Conservation (phyloP, 2,329 filamentous ascomycete species). For the Graphilbum sp. region DNA sequence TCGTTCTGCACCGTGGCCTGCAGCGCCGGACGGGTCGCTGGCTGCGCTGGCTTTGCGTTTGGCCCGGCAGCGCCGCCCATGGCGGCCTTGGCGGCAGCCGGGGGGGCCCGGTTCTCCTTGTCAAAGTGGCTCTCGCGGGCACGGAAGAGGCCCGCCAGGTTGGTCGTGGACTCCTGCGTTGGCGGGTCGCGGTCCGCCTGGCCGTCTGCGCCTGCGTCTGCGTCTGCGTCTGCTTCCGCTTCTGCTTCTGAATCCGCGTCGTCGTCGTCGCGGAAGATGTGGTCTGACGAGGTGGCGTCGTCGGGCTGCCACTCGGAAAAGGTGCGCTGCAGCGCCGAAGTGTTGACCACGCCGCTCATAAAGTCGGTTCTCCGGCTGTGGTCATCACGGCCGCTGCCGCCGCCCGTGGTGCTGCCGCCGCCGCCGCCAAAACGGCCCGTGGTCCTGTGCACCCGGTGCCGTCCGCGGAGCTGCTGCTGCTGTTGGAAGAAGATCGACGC, state of each 20-base stretch:
- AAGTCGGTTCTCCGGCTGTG: conserved; percentile 4
- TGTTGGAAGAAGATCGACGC: background rate
- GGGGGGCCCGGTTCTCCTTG: conserved; percentile 7
- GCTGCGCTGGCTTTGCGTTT: background rate
- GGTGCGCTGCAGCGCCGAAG: conserved; percentile 10
- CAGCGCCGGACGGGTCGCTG: conserved; percentile 1
- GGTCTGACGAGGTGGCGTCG: conserved; percentile 1
- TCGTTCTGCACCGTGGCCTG: conserved; percentile 11
- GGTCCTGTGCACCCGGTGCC: conserved; percentile 7
- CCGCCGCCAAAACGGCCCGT: conserved; percentile 8
- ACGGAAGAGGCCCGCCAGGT: conserved; percentile 6
- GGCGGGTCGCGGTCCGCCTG: background rate
- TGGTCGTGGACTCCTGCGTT: conserved; percentile 6
- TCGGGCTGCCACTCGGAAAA: conserved; percentile 11
- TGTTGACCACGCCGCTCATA: conserved; percentile 9
- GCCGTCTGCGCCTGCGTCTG: background rate
- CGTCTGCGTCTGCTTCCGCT: background rate
- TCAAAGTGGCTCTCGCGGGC: conserved; percentile 1
- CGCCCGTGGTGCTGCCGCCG: background rate
- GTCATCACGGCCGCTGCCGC: background rate
- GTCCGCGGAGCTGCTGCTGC: conserved; percentile 5
- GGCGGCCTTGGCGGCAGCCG: background rate
- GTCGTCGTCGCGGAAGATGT: background rate
- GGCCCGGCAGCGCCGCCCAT: too few relatives aligned
- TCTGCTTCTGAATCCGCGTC: background rate